phyloP scores from a whole-genome alignment of 495 filamentous ascomycete genomes.

The Penicillium goetzii region DNA sequence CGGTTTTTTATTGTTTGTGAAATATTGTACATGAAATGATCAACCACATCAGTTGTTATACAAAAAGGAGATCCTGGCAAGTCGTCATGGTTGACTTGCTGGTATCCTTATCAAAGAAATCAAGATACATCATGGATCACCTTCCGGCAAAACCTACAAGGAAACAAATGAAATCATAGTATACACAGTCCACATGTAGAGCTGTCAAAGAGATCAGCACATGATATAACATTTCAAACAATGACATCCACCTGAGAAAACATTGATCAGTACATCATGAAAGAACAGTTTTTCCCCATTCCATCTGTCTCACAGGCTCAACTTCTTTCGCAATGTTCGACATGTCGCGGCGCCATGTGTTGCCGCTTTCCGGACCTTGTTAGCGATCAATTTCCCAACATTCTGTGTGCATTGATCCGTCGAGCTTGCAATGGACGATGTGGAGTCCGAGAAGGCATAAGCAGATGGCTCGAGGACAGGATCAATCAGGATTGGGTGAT shows the following conservation, averaged over 20 bases:
- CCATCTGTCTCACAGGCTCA: constrained; percentile 7
- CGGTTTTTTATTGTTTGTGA: not conserved
- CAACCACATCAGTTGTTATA: not conserved
- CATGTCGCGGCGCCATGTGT: constrained; percentile 3
- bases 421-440: not conserved
- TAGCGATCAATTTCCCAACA: constrained; percentile 9
- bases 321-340: constrained; percentile 2
- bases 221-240: not conserved
- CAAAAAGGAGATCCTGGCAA: not conserved
- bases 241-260: not conserved
- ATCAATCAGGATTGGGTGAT: constrained; percentile 4
- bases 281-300: not conserved
- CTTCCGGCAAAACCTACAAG: not conserved
- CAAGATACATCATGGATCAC: not conserved
- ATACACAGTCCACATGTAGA: not conserved
- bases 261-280: not conserved
- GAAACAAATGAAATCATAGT: not conserved
- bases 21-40: not conserved
- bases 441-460: constrained; percentile 4
- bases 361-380: constrained; percentile 10
- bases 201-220: not conserved
- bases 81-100: not conserved
- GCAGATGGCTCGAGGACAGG: constrained; percentile 4
- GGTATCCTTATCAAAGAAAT: not conserved
- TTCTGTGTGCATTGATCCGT: not conserved